Base-by-base conservation (phyloP, 2,329 filamentous ascomycete species). In the Lachnellula cervina region DNA sequence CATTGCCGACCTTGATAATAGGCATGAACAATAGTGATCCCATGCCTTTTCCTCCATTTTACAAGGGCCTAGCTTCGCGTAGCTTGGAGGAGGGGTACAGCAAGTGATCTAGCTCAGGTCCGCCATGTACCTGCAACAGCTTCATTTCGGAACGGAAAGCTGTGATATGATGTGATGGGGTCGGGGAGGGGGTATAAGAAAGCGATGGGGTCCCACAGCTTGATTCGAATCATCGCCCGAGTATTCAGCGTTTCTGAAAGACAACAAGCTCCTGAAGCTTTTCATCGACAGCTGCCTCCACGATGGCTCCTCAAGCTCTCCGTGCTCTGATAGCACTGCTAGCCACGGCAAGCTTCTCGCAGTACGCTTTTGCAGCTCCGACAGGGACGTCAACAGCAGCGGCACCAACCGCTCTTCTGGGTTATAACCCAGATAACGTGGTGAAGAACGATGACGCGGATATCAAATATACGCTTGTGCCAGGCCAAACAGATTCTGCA, bases 401-500 rank as follows among this genome's bases (percentile, higher is more conserved):
- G 34, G 38, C 44, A 21, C 59, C 66, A 44, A 62, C 63, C 5
- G 51, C 61, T n/a, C 68, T 76, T 3, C 60, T 74, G 1, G 74
- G 74, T 4, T 76, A 73, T 58, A 73, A 72, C 16, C 56, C 72
- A 3, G 65, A 64, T 5, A 72, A 74, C 51, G 67, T 64, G 1
- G 59, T 73, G 16, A 63, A 68, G 2, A 69, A 68, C 11, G 64
- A 71, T 50, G 62, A 72, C 32, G 73, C 72, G 3, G 63, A 57
- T 9, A 62, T 73, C 19, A 62, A 70, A 4, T 76, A 73, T 50
- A 66, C 76, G 38, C 71, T 78, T 9, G 77, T 79, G 9, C 68
- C 72, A 0, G 80, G 77, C 0, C 81, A 85, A 62, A 75, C 75
- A 1, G 76, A 76, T 0, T 73, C 79, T 48, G 70, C 73, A 0